A percentile compares a stretch with the other conserved stretches of the same genome.
Conservation (phyloP, 139 green algal species). For the Desmodesmus armatus region DNA sequence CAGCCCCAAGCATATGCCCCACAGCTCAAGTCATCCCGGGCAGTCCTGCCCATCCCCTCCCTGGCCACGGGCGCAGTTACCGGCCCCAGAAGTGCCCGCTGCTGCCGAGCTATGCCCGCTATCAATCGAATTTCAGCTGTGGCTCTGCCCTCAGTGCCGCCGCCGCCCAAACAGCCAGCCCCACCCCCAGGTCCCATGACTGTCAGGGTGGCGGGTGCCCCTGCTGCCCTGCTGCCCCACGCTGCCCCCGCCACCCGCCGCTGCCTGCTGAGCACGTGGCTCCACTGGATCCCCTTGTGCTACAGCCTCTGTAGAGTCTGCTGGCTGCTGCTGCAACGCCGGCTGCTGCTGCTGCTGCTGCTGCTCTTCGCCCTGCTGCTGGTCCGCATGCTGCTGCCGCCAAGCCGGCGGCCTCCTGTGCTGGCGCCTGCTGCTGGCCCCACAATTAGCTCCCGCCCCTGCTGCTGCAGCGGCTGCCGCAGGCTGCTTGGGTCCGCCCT, state of each 20-base stretch:
- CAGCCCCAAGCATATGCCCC: neutral
- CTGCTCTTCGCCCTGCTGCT: neutral
- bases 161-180: neutral
- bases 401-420: no score
- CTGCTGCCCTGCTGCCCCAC: slow-evolving; percentile 15
- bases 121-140: neutral
- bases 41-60: no score
- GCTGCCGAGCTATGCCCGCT: neutral
- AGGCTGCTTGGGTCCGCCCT: no score
- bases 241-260: neutral
- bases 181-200: neutral
- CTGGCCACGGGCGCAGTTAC: neutral
- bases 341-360: slow-evolving; percentile 21
- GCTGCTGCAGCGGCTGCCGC: no score
- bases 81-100: neutral
- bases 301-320: slow-evolving; percentile 29
- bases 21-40: no score
- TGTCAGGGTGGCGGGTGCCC: no score
- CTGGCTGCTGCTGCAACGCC: slow-evolving; percentile 9
- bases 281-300: neutral
- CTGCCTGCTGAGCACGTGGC: neutral
- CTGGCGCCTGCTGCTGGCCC: neutral
- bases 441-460: neutral
- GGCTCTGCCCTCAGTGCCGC: neutral
- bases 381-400: no score